Base-by-base conservation (phyloP, 2,329 filamentous ascomycete genomes). In the Aspergillus floridensis region DNA sequence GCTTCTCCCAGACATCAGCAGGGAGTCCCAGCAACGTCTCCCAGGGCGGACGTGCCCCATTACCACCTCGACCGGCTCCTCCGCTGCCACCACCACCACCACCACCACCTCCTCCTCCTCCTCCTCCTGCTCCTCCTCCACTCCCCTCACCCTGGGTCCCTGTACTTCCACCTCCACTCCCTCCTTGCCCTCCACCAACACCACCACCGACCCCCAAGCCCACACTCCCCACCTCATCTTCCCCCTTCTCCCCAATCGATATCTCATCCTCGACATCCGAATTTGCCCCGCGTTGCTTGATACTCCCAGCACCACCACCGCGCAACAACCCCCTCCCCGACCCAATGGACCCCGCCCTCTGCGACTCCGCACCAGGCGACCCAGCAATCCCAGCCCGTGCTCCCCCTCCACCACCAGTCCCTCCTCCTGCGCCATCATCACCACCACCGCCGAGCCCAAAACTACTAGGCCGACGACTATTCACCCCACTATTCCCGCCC, bases 1-100 rank as follows among this genome's bases (percentile, higher is more conserved):
- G 83, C 64, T 89, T 91, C 68, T 91, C 91, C 61, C 96, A 84
- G 49, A 92, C 89, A 62, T 88, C 86, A n/a, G 88, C 88, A 2
- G 86, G 85, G 59, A 92, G 87, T 1, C 89, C 90, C 53, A 90
- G 84, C 19, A 95, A 82, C 54, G 86, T 85, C 71, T 93, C 77
- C 76, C 77, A 79, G 1, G 75, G 70, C 1, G 72, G 69, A 2
- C 69, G 65, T 66, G 29, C 65, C 67, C 14, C 60, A 46, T 41
- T 65, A 14, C 38, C 38, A 44, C 14, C 38, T n/a, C 38, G 14
- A 44, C 38, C 12, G 4, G 11, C 32, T 35, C 32, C 38, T 19
- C 38, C 38, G 19, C 38, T 19, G 7, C 26, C 26, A 44, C 14
- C 38, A 44, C 14, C 12, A 41, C 5, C 38, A 41, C n/a, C n/a